Conservation (phyloP, 768 basidiomycete species). For the Tylopilus sp. region DNA sequence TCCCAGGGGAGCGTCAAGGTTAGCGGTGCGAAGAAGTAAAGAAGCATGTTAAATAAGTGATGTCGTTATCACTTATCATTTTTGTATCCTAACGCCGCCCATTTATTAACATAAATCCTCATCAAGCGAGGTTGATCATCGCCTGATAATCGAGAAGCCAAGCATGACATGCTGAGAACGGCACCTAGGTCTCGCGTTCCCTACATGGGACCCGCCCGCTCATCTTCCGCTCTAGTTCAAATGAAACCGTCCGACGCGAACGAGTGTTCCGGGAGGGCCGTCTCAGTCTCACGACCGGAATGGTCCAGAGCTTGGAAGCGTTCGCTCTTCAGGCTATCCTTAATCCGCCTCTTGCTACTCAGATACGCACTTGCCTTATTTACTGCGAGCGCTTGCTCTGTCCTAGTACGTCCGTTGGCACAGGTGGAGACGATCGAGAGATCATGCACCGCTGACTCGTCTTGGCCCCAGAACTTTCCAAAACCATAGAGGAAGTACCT, state of each 20-base stretch:
- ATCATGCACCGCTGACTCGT: slow-evolving; percentile 6
- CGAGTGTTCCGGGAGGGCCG: slow-evolving; percentile 1
- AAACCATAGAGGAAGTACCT: neutral
- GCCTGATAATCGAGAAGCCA: slow-evolving; percentile 67
- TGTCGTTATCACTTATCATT: slow-evolving; percentile 89
- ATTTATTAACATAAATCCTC: slow-evolving; percentile 76
- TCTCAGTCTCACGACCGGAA: neutral
- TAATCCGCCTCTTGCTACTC: neutral
- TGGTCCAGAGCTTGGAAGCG: neutral
- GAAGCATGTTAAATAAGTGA: slow-evolving; percentile 63
- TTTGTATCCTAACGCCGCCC: slow-evolving; percentile 93
- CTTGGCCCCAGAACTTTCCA: neutral
- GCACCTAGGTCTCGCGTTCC: neutral
- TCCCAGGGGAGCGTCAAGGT: neutral
- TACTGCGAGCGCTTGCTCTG: neutral
- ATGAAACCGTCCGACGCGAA: neutral
- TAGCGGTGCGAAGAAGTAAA: slow-evolving; percentile 4
- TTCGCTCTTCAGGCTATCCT: neutral
- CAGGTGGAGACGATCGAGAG: neutral
- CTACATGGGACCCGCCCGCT: neutral
- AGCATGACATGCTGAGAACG: neutral
- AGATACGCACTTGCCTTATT: slow-evolving; percentile 2
- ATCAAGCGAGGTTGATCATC: slow-evolving; percentile 99
- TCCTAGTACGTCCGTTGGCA: neutral
- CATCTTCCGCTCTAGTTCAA: neutral